A percentile compares a stretch with the other conserved stretches of the same genome.
Evolutionary conservation across 805 yeast genomes (phyloP).

Genomic region (Jamesozyma piceae): DNA sequence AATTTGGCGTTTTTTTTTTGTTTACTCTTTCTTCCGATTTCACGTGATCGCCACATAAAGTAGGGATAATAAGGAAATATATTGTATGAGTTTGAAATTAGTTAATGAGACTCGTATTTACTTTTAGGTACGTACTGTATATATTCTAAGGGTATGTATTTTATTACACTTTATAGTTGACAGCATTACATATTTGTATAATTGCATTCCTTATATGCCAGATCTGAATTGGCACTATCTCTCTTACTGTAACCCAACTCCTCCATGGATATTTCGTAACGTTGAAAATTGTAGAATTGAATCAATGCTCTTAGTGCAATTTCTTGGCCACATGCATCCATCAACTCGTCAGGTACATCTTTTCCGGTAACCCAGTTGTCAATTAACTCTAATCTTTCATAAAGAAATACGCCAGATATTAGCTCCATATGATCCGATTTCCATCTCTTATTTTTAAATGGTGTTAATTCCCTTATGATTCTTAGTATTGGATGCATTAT

Average conservation of each 20-base stretch:
- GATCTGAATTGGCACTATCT: neutral
- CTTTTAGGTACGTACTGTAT: too few relatives aligned
- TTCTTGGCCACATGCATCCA: constrained; percentile 77
- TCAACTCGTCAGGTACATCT: constrained; percentile 65
- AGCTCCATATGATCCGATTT: constrained; percentile 86
- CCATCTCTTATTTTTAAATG: constrained; percentile 93
- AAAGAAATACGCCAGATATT: constrained; percentile 74
- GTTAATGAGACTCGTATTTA: too few relatives aligned
- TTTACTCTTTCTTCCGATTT: too few relatives aligned
- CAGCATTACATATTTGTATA: neutral
- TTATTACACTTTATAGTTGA: too few relatives aligned
- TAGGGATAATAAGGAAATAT: too few relatives aligned
- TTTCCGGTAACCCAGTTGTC: constrained; percentile 87
- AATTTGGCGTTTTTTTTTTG: constrained; percentile 1
- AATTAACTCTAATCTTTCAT: constrained; percentile 57
- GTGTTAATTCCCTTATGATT: constrained; percentile 68
- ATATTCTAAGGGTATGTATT: too few relatives aligned
- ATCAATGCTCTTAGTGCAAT: constrained; percentile 69
- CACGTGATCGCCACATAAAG: too few relatives aligned
- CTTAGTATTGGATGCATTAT: constrained; percentile 64
- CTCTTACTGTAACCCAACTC: constrained; percentile 41
- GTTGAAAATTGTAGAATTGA: constrained; percentile 62
- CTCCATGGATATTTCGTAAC: constrained; percentile 44
- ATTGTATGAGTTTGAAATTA: too few relatives aligned
- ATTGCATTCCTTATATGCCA: neutral